Evolutionary conservation across 2,329 filamentous ascomycete genomes (phyloP).

Genomic region (Diaporthe nobilis): DNA sequence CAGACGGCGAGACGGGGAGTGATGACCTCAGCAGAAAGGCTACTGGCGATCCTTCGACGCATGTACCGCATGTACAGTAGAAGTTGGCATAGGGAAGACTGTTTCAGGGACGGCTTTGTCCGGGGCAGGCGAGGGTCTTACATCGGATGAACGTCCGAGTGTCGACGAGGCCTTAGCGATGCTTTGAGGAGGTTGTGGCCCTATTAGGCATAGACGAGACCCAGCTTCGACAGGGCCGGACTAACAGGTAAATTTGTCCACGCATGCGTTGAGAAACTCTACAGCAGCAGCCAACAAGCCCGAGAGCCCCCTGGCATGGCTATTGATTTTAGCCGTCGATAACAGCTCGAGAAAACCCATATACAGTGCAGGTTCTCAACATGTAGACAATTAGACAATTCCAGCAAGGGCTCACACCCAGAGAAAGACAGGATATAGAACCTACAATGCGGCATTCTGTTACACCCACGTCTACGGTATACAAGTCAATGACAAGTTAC

Average conservation of each 20-base stretch:
- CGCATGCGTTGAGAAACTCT: not conserved
- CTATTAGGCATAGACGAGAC: not conserved
- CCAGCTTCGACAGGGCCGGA: too few relatives aligned
- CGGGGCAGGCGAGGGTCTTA: slow-evolving; percentile 10
- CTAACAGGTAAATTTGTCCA: not conserved
- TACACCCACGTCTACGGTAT: not conserved
- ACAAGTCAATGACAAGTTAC: not conserved
- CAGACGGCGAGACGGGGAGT: slow-evolving; percentile 1
- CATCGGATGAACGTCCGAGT: slow-evolving; percentile 23
- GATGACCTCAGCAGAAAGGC: not conserved
- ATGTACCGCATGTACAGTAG: not conserved
- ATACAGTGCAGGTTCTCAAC: not conserved
- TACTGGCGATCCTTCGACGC: not conserved
- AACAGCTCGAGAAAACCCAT: not conserved
- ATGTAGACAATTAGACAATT: not conserved
- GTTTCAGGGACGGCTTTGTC: slow-evolving; percentile 25
- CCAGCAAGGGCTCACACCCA: not conserved
- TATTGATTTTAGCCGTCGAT: not conserved
- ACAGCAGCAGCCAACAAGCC: not conserved
- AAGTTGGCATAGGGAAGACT: not conserved
- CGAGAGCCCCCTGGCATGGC: not conserved
- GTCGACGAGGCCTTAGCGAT: not conserved
- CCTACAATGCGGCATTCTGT: not conserved
- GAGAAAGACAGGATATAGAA: not conserved
- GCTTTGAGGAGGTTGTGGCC: not conserved